phyloP scores from a whole-genome alignment of 2,329 filamentous ascomycete species.

The Trichoderma gracile region DNA sequence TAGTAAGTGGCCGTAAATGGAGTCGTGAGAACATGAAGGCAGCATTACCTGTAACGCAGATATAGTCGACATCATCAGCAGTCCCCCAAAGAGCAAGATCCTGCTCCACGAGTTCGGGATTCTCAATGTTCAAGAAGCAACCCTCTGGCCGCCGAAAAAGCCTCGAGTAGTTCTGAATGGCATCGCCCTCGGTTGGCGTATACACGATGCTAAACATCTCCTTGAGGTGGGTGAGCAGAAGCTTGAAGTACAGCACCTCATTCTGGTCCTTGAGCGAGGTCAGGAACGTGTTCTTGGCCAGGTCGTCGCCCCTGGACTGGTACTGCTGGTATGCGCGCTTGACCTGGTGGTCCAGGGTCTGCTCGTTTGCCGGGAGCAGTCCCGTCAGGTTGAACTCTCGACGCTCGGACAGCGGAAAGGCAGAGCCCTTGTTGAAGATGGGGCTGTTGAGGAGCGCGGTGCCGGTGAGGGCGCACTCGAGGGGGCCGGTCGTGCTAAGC shows the following conservation, averaged over 20 bases:
- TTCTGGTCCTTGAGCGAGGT: slow-evolving; percentile 85
- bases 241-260: slow-evolving; percentile 76
- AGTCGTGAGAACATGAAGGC: neutral
- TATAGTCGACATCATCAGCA: slow-evolving; percentile 79
- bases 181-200: slow-evolving; percentile 86
- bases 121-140: slow-evolving; percentile 74
- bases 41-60: slow-evolving; percentile 74
- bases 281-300: slow-evolving; percentile 87
- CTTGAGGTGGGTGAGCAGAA: slow-evolving; percentile 63
- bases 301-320: slow-evolving; percentile 57
- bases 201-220: slow-evolving; percentile 93
- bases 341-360: slow-evolving; percentile 75
- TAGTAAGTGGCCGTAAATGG: neutral
- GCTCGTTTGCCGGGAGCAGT: slow-evolving; percentile 69
- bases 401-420: slow-evolving; percentile 70
- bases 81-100: slow-evolving; percentile 68
- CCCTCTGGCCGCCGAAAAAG: slow-evolving; percentile 78
- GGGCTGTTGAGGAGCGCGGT: slow-evolving; percentile 41
- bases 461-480: slow-evolving; percentile 42
- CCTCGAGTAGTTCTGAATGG: slow-evolving; percentile 79
- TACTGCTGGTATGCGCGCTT: slow-evolving; percentile 82
- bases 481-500: slow-evolving; percentile 40
- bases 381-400: slow-evolving; percentile 69
- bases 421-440: slow-evolving; percentile 77
- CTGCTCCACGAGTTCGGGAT: slow-evolving; percentile 64